These are phyloP conservation scores for Picochlorum sp. DNA, from an alignment of 139 green algal species.

Conservation along the genomic window DNA sequence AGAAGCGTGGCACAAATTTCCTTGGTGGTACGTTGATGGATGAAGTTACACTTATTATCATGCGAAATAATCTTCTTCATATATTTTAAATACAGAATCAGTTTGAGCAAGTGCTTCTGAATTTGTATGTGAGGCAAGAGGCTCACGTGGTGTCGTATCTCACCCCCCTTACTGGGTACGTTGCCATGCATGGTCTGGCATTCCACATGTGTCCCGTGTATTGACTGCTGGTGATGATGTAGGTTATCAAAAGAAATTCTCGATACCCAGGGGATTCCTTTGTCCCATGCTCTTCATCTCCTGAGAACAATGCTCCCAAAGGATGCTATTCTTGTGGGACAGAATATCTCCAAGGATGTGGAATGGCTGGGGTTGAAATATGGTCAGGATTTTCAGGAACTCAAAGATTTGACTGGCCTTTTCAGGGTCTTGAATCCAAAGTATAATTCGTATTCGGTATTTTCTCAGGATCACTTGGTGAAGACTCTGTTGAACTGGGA, in stretches of 20 bases:
- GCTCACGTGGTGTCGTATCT: constrained; percentile 71
- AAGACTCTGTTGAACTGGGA: constrained; percentile 64
- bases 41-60: not conserved
- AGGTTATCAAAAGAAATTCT: constrained; percentile 52
- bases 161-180: constrained; percentile 65
- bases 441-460: constrained; percentile 55
- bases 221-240: not conserved
- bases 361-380: constrained; percentile 76
- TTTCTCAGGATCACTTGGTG: constrained; percentile 67
- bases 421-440: constrained; percentile 73
- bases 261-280: constrained; percentile 48
- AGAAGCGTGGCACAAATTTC: constrained; percentile 71
- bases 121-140: constrained; percentile 67
- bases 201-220: not conserved
- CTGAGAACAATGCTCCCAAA: constrained; percentile 48
- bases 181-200: not conserved
- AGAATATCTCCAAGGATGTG: constrained; percentile 84
- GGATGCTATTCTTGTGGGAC: constrained; percentile 66
- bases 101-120: constrained; percentile 58
- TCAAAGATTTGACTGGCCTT: constrained; percentile 73
- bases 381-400: constrained; percentile 55
- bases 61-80: not conserved
- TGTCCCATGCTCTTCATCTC: constrained; percentile 47
- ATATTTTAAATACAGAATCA: constrained; percentile 39
- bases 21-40: constrained; percentile 44